Conservation (phyloP, 2,329 filamentous ascomycete species). For the Helminthosporium solani region DNA sequence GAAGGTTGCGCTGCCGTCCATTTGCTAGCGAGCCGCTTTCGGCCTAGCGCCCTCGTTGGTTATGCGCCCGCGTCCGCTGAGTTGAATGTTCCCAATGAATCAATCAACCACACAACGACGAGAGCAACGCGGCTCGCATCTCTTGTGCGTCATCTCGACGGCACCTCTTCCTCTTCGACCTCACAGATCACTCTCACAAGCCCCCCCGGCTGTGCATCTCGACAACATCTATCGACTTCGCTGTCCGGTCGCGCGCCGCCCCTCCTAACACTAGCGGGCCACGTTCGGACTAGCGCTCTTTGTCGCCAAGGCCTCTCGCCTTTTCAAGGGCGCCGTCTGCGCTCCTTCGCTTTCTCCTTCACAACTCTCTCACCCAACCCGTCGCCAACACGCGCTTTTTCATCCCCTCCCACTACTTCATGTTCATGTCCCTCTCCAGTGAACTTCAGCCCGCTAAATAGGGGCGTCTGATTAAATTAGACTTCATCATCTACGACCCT, state of each 20-base stretch:
- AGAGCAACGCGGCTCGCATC: slow-evolving; percentile 9
- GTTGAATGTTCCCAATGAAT: no score
- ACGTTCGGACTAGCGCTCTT: slow-evolving; percentile 18
- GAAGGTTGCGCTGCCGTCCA: background rate
- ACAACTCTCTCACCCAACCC: slow-evolving; percentile 17
- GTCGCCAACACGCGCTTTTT: slow-evolving; percentile 22
- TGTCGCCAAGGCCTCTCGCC: slow-evolving; percentile 12
- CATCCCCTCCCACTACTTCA: slow-evolving; percentile 30
- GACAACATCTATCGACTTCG: no score
- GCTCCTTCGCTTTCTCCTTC: slow-evolving; percentile 14
- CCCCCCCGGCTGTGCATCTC: no score
- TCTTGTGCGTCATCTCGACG: slow-evolving; percentile 20
- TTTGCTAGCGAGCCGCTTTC: slow-evolving; percentile 1
- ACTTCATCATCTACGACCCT: slow-evolving; percentile 30
- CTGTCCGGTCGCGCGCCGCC: background rate
- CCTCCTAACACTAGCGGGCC: slow-evolving; percentile 3
- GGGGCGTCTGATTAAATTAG: slow-evolving; percentile 43
- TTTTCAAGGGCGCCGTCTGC: slow-evolving; percentile 18
- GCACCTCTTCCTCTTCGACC: slow-evolving; percentile 10
- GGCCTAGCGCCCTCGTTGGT: slow-evolving; percentile 29
- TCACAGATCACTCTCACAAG: no score
- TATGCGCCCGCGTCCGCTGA: no score
- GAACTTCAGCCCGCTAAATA: slow-evolving; percentile 41
- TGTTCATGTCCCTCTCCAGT: slow-evolving; percentile 41
- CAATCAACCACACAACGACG: slow-evolving; percentile 21